Base-by-base conservation (phyloP, 2,329 filamentous ascomycete genomes). In the Paradendryphiella salina region DNA sequence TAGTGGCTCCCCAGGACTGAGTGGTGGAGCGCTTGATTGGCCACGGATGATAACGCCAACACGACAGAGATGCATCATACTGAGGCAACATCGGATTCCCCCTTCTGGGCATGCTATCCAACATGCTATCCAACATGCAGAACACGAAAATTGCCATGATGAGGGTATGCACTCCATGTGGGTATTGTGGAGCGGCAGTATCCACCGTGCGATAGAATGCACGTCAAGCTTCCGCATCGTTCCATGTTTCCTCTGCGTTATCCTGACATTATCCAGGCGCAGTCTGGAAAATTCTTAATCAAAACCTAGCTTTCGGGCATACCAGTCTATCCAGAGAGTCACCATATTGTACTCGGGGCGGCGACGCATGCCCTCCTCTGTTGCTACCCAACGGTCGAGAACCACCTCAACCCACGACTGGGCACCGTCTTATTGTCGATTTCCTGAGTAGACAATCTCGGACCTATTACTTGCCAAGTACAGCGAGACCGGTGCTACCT, bases 11-110 rank as follows among this genome's bases (percentile, higher is more conserved):
- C 23, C 44, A 43, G 34, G 37, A 33, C 28, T 38, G 17, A 13
- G 13, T 14, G 17, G 39, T 17, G 32, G n/a, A 18, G n/a, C 8
- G 33, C 11, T 5, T 48, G 33, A 48, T 48, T 52, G 49, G 49
- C 29, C 8, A 15, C 8, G 13, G 18, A n/a, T 21, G 4, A 8
- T 29, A 36, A 7, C 17, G 23, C 37, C 31, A 36, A 36, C 26
- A 43, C 49, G 33, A 15, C 33, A 48, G 15, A 35, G 15, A 20
- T 37, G 26, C 37, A 41, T 48, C 49, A 52, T 52, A 14, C 33
- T 52, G 44, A 52, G 32, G 8, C 3, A 52, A 48, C 38, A 48
- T 43, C 4, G 33, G 13, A 31, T 43, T 48, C 5, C 1, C 8
- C 8, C 8, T 18, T 7, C 3, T 11, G 20, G 13, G 3, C 28